A percentile compares a stretch with the other conserved stretches of the same genome.
Evolutionary conservation across 306 rosid genomes (phyloP).

Genomic region (Glycyrrhiza uralensis): DNA sequence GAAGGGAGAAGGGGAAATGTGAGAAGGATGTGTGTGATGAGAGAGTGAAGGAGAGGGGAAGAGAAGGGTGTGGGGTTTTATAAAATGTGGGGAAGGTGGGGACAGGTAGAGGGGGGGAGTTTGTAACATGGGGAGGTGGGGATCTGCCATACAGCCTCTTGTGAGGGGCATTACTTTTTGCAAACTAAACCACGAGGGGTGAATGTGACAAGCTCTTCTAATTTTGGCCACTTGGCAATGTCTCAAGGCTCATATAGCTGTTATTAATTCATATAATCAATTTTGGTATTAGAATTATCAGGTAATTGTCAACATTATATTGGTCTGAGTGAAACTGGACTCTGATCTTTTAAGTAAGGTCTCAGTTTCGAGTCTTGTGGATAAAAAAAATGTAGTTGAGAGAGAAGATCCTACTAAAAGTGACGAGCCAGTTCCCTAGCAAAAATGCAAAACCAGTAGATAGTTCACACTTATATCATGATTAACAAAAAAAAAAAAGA

Average conservation of each 20-base stretch:
- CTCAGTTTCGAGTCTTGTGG: too few species aligned
- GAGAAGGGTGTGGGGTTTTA: conserved; percentile 47
- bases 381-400: too few species aligned
- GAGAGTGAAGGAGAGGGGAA: conserved; percentile 37
- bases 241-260: conserved; percentile 18
- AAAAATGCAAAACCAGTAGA: too few species aligned
- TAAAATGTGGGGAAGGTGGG: conserved; percentile 44
- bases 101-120: conserved; percentile 41
- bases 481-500: too few species aligned
- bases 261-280: conserved; percentile 3
- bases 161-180: conserved; percentile 54
- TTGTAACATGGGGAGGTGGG: conserved; percentile 82
- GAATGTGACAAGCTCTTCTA: conserved; percentile 40
- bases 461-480: too few species aligned
- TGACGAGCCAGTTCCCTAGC: too few species aligned
- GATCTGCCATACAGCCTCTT: conserved; percentile 64
- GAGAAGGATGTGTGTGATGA: conserved; percentile 30
- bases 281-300: background rate
- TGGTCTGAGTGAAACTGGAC: too few species aligned
- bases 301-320: too few species aligned
- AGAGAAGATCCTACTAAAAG: too few species aligned
- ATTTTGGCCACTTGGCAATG: conserved; percentile 47
- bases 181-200: conserved; percentile 49
- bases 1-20: background rate
- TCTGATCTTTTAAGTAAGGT: too few species aligned